These are phyloP conservation scores for Melastoma candidum DNA, from an alignment of 441 rosid species.

Conservation along the genomic window DNA sequence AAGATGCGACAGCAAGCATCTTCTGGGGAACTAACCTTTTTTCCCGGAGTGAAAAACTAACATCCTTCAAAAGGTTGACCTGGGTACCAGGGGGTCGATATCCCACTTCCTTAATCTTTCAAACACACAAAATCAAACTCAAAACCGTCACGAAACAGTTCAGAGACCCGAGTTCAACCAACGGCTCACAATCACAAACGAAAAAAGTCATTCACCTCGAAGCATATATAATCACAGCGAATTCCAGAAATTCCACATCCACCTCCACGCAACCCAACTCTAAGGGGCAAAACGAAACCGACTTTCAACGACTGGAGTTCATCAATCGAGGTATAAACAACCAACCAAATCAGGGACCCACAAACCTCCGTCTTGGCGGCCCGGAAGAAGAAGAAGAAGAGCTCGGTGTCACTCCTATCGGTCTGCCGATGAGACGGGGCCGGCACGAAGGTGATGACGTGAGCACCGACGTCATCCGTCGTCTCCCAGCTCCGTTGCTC, in stretches of 20 bases:
- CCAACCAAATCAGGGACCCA: too few relatives aligned
- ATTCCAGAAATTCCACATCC: slow-evolving; percentile 9
- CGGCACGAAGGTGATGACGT: neutral
- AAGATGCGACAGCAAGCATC: too few relatives aligned
- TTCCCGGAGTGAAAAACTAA: slow-evolving; percentile 67
- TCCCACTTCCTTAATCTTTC: slow-evolving; percentile 50
- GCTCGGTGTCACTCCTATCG: neutral
- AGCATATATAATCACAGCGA: slow-evolving; percentile 49
- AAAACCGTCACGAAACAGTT: too few relatives aligned
- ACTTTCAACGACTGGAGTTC: too few relatives aligned
- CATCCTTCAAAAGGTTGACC: slow-evolving; percentile 55
- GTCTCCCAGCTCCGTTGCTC: neutral
- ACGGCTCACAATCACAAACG: too few relatives aligned
- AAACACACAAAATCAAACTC: slow-evolving; percentile 9
- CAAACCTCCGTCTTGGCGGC: too few relatives aligned
- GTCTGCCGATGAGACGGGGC: too few relatives aligned
- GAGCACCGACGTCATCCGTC: slow-evolving; percentile 1
- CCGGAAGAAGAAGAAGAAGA: neutral
- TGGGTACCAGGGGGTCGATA: slow-evolving; percentile 79
- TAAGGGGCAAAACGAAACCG: slow-evolving; percentile 1
- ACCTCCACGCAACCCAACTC: slow-evolving; percentile 20
- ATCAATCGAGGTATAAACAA: too few relatives aligned
- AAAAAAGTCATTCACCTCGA: slow-evolving; percentile 39
- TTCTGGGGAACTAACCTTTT: slow-evolving; percentile 35
- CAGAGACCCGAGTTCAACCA: too few relatives aligned